Percentiles rank a stretch among this genome's conserved stretches.
These are phyloP conservation scores for Diversispora epigaea DNA, from an alignment of 192 early-diverging fungal genomes.

Conservation along the genomic window DNA sequence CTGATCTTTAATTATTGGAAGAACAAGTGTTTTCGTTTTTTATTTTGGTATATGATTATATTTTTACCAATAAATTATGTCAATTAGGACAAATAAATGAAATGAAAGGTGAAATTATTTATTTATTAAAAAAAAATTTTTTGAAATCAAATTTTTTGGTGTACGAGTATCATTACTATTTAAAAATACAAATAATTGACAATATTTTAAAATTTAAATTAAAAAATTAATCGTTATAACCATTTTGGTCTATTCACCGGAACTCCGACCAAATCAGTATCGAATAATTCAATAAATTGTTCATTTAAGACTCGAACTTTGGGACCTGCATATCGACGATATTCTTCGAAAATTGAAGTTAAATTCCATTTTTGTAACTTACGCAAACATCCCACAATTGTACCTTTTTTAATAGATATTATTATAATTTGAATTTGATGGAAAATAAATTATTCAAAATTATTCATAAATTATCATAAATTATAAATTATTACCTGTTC, in stretches of 20 bases:
- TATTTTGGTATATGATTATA: not conserved
- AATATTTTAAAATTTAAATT: too few species aligned
- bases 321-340: slow-evolving; percentile 90
- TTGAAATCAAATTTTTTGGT: too few species aligned
- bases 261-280: slow-evolving; percentile 89
- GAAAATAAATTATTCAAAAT: not conserved
- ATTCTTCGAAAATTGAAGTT: slow-evolving; percentile 98
- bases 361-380: slow-evolving; percentile 98
- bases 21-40: slow-evolving; percentile 7
- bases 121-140: too few species aligned
- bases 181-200: too few species aligned
- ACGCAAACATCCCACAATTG: slow-evolving; percentile 95
- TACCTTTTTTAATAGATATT: slow-evolving; percentile 55
- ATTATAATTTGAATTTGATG: too few species aligned
- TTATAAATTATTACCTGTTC: slow-evolving; percentile 71
- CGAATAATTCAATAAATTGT: slow-evolving; percentile 94
- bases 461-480: not conserved
- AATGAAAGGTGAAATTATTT: slow-evolving; percentile 5
- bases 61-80: not conserved
- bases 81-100: not conserved
- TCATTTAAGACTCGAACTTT: slow-evolving; percentile 97
- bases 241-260: slow-evolving; percentile 73
- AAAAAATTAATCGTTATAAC: slow-evolving; percentile 58
- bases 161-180: too few species aligned
- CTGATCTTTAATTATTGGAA: not conserved